phyloP scores from a whole-genome alignment of 805 yeast species.

The Yarrowia yakushimensis region DNA sequence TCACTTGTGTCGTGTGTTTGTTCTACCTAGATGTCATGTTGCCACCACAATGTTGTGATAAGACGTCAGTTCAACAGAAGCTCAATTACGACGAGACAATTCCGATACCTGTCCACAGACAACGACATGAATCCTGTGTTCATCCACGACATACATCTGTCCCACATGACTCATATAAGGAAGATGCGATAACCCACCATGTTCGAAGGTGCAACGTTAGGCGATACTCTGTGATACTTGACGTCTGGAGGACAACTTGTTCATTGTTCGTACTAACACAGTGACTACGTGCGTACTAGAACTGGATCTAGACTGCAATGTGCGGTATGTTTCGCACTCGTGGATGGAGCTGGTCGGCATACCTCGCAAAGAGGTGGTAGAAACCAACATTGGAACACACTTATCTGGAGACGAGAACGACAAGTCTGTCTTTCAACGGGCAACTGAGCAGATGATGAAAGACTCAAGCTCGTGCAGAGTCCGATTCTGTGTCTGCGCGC shows the following conservation, averaged over 20 bases:
- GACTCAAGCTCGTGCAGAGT: conserved; percentile 79
- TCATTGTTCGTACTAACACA: not conserved
- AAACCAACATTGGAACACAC: conserved; percentile 57
- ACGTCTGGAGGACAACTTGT: not conserved
- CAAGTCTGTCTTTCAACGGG: conserved; percentile 61
- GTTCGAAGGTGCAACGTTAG: no score
- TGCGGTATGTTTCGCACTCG: conserved; percentile 67
- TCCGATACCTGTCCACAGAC: no score
- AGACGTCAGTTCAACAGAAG: not conserved
- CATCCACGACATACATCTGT: no score
- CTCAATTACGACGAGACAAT: no score
- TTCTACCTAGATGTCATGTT: not conserved
- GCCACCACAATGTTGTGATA: not conserved
- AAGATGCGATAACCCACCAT: no score
- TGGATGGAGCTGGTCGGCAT: conserved; percentile 83
- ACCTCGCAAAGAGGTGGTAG: conserved; percentile 49
- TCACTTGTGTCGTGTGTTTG: not conserved
- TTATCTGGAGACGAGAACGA: conserved; percentile 65
- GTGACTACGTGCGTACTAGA: conserved; percentile 54
- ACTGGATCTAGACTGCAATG: conserved; percentile 71
- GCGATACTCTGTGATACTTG: not conserved
- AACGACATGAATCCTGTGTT: no score
- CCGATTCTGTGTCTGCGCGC: conserved; percentile 50
- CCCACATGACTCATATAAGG: no score
- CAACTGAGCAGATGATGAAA: conserved; percentile 62